phyloP scores from a whole-genome alignment of 306 rosid genomes.

The Cicer cuneatum region DNA sequence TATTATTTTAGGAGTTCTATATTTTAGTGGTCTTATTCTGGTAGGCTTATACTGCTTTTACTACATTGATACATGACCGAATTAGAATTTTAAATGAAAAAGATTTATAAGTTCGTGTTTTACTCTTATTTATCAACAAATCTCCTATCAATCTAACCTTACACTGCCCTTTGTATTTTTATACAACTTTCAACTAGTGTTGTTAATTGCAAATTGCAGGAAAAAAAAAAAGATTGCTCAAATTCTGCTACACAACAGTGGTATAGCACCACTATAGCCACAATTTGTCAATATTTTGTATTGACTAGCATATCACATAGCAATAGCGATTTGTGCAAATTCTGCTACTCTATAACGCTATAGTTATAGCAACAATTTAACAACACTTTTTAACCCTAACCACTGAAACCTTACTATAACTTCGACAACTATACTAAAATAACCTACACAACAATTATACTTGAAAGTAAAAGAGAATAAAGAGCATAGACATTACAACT shows the following conservation, averaged over 20 bases:
- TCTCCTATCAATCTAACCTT: constrained; percentile 32
- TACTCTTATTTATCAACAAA: background rate
- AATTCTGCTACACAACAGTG: too few species aligned
- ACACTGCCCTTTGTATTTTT: background rate
- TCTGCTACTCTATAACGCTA: too few species aligned
- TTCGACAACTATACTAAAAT: background rate
- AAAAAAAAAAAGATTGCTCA: too few species aligned
- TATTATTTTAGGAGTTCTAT: constrained; percentile 1
- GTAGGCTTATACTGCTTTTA: background rate
- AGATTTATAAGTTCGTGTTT: constrained; percentile 20
- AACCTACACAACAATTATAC: constrained; percentile 4
- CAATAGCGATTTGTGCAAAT: too few species aligned
- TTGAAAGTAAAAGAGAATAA: constrained; percentile 26
- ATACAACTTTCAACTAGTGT: background rate
- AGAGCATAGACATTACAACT: background rate
- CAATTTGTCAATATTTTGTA: too few species aligned
- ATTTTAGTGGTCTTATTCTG: background rate
- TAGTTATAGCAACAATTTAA: too few species aligned
- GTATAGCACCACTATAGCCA: too few species aligned
- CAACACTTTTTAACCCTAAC: background rate
- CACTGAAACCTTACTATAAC: constrained; percentile 25
- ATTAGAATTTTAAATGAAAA: background rate
- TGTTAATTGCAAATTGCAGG: too few species aligned
- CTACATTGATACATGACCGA: constrained; percentile 18
- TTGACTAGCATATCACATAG: too few species aligned